Conservation (phyloP, 305 asterid genomes). For the Fraxinus xanthoxyloides region DNA sequence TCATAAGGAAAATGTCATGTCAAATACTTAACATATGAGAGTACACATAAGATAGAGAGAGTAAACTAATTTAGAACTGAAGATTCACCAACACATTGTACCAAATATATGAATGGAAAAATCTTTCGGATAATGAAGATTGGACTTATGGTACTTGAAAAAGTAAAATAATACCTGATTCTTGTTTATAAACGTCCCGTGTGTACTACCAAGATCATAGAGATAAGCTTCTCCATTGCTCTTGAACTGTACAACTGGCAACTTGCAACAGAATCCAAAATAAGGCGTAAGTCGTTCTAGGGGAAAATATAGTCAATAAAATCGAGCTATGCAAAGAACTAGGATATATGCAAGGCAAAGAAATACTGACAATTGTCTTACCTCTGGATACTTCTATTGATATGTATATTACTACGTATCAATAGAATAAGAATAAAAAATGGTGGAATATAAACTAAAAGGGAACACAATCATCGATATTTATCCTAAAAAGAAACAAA, state of each 20-base stretch:
- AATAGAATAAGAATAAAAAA: background rate
- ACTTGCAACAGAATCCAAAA: conserved; percentile 26
- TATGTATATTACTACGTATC: background rate
- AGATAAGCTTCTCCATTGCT: conserved; percentile 67
- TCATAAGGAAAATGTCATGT: background rate
- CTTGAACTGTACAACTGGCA: conserved; percentile 86
- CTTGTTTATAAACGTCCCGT: conserved; percentile 83
- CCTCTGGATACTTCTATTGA: background rate
- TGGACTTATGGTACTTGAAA: background rate
- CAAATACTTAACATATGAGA: background rate
- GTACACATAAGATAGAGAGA: background rate
- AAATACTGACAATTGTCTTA: background rate
- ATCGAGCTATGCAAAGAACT: background rate
- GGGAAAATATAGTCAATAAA: background rate
- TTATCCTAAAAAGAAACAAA: background rate
- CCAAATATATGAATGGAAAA: background rate
- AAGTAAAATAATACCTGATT: conserved; percentile 52
- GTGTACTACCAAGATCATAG: conserved; percentile 89
- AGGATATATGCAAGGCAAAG: background rate
- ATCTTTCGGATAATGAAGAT: background rate
- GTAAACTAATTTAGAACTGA: background rate
- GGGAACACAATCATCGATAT: background rate
- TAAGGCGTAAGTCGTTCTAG: background rate
- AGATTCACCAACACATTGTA: background rate
- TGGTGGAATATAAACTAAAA: background rate